A percentile compares a stretch with the other conserved stretches of the same genome.
phyloP scores from a whole-genome alignment of 176 grass and related monocot genomes.

The Pontederia crassipes region DNA sequence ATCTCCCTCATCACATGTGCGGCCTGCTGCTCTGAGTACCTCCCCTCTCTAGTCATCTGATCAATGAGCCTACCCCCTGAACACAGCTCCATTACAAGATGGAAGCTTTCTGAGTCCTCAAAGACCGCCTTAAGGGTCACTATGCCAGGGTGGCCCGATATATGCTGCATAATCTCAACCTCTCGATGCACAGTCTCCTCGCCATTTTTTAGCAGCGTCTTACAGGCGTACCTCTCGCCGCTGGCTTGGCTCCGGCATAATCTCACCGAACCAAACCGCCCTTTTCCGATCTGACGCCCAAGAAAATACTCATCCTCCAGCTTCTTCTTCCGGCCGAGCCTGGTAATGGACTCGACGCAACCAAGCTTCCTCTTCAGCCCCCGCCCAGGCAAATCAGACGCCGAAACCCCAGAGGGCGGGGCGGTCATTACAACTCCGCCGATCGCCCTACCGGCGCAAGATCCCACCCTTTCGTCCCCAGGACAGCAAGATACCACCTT shows the following conservation, averaged over 20 bases:
- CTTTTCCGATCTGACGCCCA: slow-evolving; percentile 60
- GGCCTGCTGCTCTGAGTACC: slow-evolving; percentile 46
- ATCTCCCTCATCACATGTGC: slow-evolving; percentile 61
- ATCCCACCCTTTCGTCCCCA: neutral
- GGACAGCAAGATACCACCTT: slow-evolving; percentile 13
- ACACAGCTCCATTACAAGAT: slow-evolving; percentile 95
- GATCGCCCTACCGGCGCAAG: slow-evolving; percentile 27
- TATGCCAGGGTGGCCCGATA: slow-evolving; percentile 76
- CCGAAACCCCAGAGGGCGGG: slow-evolving; percentile 12
- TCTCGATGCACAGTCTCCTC: slow-evolving; percentile 94
- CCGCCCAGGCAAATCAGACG: slow-evolving; percentile 33
- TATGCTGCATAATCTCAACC: slow-evolving; percentile 99
- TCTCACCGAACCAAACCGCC: slow-evolving; percentile 81
- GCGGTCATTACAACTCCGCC: slow-evolving; percentile 38
- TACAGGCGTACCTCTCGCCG: slow-evolving; percentile 69
- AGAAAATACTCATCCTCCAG: slow-evolving; percentile 67
- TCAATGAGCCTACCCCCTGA: slow-evolving; percentile 57
- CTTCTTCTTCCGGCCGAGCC: slow-evolving; percentile 63
- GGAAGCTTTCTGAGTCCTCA: slow-evolving; percentile 59
- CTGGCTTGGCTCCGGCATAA: slow-evolving; percentile 59
- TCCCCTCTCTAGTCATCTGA: slow-evolving; percentile 38
- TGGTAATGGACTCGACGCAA: slow-evolving; percentile 62
- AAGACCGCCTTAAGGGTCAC: slow-evolving; percentile 83
- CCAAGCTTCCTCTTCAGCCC: slow-evolving; percentile 84
- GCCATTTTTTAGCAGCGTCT: slow-evolving; percentile 62